A percentile compares a stretch with the other conserved stretches of the same genome.
Conservation (phyloP, 2,329 filamentous ascomycete species). For the Colletotrichum brevisporum region DNA sequence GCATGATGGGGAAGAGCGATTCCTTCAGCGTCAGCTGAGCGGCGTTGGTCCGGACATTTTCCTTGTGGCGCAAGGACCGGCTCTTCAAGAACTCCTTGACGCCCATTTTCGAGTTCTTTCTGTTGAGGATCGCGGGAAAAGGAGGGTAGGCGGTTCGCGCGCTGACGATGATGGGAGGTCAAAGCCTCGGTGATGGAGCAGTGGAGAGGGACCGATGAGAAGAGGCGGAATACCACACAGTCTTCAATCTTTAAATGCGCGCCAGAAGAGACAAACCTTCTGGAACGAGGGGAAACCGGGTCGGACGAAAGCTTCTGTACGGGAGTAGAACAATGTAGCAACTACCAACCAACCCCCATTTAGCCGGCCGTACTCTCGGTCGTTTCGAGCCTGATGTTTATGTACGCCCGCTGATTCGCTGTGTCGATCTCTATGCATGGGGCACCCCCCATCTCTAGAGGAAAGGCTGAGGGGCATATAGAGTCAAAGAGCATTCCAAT, state of each 20-base stretch:
- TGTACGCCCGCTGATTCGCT: conserved; percentile 15
- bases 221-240: neutral
- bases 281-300: conserved; percentile 18
- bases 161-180: neutral
- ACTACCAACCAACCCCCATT: neutral
- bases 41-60: conserved; percentile 57
- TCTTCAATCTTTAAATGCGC: conserved; percentile 7
- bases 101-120: conserved; percentile 52
- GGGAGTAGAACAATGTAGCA: too few relatives aligned
- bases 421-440: conserved; percentile 6
- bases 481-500: neutral
- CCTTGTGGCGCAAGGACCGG: conserved; percentile 60
- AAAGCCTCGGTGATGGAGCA: conserved; percentile 4
- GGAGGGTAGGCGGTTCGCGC: neutral
- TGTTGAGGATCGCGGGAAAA: neutral
- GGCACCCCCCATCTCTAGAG: neutral
- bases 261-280: neutral
- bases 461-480: neutral
- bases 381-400: conserved; percentile 27
- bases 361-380: conserved; percentile 34
- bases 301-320: conserved; percentile 34
- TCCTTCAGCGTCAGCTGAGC: conserved; percentile 74
- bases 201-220: neutral
- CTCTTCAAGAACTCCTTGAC: conserved; percentile 60
- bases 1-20: conserved; percentile 75